Conservation (phyloP, 2,329 filamentous ascomycete species). For the Cryoendolithus antarcticus region DNA sequence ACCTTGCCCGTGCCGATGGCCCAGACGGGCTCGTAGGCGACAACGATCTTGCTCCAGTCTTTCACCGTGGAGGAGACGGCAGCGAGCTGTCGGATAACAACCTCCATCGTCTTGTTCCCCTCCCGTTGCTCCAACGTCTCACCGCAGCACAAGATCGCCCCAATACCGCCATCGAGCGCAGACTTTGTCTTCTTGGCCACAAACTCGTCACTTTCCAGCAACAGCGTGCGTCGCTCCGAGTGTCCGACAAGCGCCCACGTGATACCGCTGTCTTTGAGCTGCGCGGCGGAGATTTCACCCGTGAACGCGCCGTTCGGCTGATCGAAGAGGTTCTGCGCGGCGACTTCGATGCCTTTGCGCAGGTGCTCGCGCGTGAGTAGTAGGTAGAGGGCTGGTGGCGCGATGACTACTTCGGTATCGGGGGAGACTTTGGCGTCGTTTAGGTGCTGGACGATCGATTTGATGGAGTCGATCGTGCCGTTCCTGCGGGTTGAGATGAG, state of each 20-base stretch:
- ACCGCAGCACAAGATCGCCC: slow-evolving; percentile 94
- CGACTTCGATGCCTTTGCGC: slow-evolving; percentile 65
- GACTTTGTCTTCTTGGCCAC: slow-evolving; percentile 91
- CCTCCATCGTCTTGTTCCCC: slow-evolving; percentile 68
- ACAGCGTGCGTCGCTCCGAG: slow-evolving; percentile 83
- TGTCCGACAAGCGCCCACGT: slow-evolving; percentile 88
- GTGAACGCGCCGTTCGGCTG: slow-evolving; percentile 86
- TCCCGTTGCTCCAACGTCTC: slow-evolving; percentile 92
- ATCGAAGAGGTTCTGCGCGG: slow-evolving; percentile 93
- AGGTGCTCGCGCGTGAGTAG: slow-evolving; percentile 70
- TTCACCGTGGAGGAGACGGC: slow-evolving; percentile 66
- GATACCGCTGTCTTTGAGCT: slow-evolving; percentile 81
- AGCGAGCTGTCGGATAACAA: slow-evolving; percentile 73
- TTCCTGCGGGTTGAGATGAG: slow-evolving; percentile 52
- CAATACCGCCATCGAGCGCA: slow-evolving; percentile 72
- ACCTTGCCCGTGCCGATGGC: slow-evolving; percentile 86
- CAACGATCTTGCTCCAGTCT: slow-evolving; percentile 89
- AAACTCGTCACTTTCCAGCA: slow-evolving; percentile 72
- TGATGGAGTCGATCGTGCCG: slow-evolving; percentile 79
- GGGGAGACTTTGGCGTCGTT: slow-evolving; percentile 73
- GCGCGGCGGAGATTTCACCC: slow-evolving; percentile 84
- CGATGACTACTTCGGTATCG: slow-evolving; percentile 82
- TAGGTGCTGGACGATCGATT: slow-evolving; percentile 77
- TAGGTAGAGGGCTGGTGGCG: slow-evolving; percentile 84
- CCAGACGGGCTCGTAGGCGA: slow-evolving; percentile 99